A percentile compares a stretch with the other conserved stretches of the same genome.
phyloP scores from a whole-genome alignment of 176 grass and related monocot genomes.

The Zizania latifolia region DNA sequence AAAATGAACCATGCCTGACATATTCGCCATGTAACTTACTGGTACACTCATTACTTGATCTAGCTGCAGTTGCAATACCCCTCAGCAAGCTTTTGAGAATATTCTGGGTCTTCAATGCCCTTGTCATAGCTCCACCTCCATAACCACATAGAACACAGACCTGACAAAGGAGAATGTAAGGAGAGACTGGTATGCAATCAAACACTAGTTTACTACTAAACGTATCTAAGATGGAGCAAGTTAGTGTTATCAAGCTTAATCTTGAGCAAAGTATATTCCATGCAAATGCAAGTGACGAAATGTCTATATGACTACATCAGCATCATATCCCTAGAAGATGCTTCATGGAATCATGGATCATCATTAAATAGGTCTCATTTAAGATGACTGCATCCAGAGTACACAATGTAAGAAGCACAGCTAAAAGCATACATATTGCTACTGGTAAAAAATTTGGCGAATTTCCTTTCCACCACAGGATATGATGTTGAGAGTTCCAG shows the following conservation, averaged over 20 bases:
- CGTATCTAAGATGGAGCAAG: not conserved
- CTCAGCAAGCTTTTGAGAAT: slow-evolving; percentile 65
- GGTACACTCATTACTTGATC: slow-evolving; percentile 28
- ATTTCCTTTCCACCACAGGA: not conserved
- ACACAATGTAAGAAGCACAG: not conserved
- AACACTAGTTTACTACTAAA: not conserved
- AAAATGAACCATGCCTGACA: slow-evolving; percentile 22
- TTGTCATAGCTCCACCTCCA: slow-evolving; percentile 85
- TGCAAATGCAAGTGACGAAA: not conserved
- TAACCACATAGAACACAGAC: slow-evolving; percentile 91
- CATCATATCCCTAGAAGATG: slow-evolving; percentile 8
- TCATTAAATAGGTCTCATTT: not conserved
- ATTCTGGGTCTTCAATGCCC: slow-evolving; percentile 62
- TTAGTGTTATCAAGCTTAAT: not conserved
- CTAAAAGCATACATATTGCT: not conserved
- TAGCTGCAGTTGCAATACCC: slow-evolving; percentile 27
- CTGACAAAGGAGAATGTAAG: slow-evolving; percentile 25
- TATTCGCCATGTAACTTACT: slow-evolving; percentile 16
- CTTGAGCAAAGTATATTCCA: slow-evolving; percentile 13
- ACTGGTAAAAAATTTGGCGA: not conserved
- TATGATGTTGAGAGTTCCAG: not conserved
- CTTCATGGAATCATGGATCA: not conserved
- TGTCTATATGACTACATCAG: not conserved
- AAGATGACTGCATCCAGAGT: not conserved
- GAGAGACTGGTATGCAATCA: slow-evolving; percentile 1